Base-by-base conservation (phyloP, 306 rosid genomes). In the Bauhinia variegata region DNA sequence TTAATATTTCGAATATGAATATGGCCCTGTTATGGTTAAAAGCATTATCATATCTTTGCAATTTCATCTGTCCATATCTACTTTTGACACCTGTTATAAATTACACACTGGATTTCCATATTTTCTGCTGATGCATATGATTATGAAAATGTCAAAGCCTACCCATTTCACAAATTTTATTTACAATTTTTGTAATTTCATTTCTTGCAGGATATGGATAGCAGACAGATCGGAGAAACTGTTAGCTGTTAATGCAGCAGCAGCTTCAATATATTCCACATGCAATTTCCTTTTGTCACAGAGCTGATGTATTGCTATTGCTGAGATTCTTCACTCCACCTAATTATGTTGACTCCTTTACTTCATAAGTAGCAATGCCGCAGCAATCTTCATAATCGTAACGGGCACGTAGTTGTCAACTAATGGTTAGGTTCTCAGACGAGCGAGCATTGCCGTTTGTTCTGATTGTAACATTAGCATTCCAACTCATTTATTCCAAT, bases 201-300 rank as follows among this genome's bases (percentile, higher is more conserved):
- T 67, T 23, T 54, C 15, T 59, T 80, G 76, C 87, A 89, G 96
- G 55, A 39, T 73, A 68, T 55, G 60, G 13, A 53, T 47, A 75
- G 32, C 60, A 72, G 85, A 81, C 75, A 61, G 71, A 81, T 78
- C 93, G 3, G 90, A 88, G 65, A 88, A 82, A 63, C 96, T 84
- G 80, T 70, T 90, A 62, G 88, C 99, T 6, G 84, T 93, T 12
- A 87, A 84, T 69, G 99, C 99, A 42, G 97, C 99, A 41, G 97
- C 99, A 37, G 97, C 99, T 77, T 86, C 97, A 47, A 90, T 93
- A 70, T 93, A 93, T 65, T 88, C 99, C 67, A 93, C 96, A 5
- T 93, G 97, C 86, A 88, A 83, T 76, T 90, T 78, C 75, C 79
- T 93, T 0, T 41, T 78, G 78, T 81, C 92, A 17, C 84, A 80